These are phyloP conservation scores for Rhizophagus clarus DNA, from an alignment of 192 early-diverging fungal genomes.

Conservation along the genomic window DNA sequence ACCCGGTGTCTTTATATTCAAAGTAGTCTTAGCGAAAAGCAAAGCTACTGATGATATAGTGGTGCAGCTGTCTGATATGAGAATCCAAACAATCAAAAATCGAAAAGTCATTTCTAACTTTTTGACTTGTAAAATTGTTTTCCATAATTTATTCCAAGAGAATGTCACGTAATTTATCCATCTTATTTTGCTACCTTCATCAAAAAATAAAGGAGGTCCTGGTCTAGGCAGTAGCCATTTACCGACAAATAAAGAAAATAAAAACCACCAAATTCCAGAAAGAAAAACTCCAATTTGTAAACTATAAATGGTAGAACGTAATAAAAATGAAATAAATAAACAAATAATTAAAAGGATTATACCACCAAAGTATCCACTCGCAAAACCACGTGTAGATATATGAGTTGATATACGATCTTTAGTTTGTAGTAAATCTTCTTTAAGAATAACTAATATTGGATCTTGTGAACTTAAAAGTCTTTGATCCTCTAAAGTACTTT, in stretches of 20 bases:
- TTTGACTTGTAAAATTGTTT: slow-evolving; percentile 46
- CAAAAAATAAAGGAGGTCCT: slow-evolving; percentile 45
- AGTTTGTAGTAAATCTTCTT: slow-evolving; percentile 5
- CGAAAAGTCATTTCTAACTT: slow-evolving; percentile 54
- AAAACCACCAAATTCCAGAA: slow-evolving; percentile 57
- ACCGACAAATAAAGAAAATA: slow-evolving; percentile 45
- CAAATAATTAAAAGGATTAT: slow-evolving; percentile 48
- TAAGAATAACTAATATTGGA: background rate
- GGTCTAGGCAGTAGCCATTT: slow-evolving; percentile 48
- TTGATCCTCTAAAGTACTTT: background rate
- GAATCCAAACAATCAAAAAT: slow-evolving; percentile 67
- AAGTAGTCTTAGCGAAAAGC: slow-evolving; percentile 58
- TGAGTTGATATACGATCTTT: slow-evolving; percentile 41
- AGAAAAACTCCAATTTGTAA: slow-evolving; percentile 50
- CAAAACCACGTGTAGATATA: slow-evolving; percentile 49
- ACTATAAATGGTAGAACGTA: slow-evolving; percentile 37
- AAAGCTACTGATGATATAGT: slow-evolving; percentile 58
- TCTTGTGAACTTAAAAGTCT: background rate
- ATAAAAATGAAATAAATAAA: slow-evolving; percentile 41
- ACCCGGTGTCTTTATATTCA: slow-evolving; percentile 46
- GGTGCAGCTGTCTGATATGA: slow-evolving; percentile 64
- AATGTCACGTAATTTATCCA: slow-evolving; percentile 39
- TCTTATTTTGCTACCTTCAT: slow-evolving; percentile 31
- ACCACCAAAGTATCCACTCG: slow-evolving; percentile 50
- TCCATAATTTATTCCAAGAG: slow-evolving; percentile 44